Evolutionary conservation across 2,329 filamentous ascomycete species (phyloP).

Genomic region (Cordyceps farinosa): DNA sequence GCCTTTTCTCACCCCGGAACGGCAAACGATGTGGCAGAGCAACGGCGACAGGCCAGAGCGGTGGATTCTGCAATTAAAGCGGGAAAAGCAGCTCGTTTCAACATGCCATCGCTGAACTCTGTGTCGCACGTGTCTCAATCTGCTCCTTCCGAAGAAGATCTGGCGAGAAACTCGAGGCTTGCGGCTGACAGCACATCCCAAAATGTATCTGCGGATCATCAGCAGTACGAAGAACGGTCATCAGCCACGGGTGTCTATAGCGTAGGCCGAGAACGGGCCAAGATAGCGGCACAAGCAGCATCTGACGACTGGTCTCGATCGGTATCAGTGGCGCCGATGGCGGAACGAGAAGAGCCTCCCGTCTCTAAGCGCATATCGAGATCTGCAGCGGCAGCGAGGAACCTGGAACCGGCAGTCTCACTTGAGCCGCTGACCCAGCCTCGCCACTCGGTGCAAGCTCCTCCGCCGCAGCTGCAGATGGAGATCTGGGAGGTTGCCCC

Average conservation of each 20-base stretch:
- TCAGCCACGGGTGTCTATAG: not conserved
- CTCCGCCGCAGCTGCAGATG: slow-evolving; percentile 30
- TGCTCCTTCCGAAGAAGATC: not conserved
- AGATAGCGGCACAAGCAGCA: too few relatives aligned
- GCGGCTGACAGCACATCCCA: not conserved
- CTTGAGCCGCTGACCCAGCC: not conserved
- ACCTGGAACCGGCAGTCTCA: too few relatives aligned
- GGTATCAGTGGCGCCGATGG: not conserved
- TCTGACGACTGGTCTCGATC: too few relatives aligned
- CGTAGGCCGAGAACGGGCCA: too few relatives aligned
- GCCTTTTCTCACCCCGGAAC: not conserved
- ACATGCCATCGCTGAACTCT: not conserved
- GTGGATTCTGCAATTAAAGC: not conserved
- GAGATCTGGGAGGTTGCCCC: slow-evolving; percentile 46
- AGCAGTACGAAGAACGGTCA: not conserved
- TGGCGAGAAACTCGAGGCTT: not conserved
- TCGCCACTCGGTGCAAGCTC: not conserved
- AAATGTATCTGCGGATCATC: not conserved
- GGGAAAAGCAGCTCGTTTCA: not conserved
- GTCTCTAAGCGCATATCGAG: not conserved
- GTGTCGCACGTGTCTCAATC: not conserved
- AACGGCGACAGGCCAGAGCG: not conserved
- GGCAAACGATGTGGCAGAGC: not conserved
- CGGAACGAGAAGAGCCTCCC: not conserved
- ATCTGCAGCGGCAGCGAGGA: not conserved